Evolutionary conservation across 495 filamentous ascomycete genomes (phyloP).

Genomic region (Clavariopsis aquatica): DNA sequence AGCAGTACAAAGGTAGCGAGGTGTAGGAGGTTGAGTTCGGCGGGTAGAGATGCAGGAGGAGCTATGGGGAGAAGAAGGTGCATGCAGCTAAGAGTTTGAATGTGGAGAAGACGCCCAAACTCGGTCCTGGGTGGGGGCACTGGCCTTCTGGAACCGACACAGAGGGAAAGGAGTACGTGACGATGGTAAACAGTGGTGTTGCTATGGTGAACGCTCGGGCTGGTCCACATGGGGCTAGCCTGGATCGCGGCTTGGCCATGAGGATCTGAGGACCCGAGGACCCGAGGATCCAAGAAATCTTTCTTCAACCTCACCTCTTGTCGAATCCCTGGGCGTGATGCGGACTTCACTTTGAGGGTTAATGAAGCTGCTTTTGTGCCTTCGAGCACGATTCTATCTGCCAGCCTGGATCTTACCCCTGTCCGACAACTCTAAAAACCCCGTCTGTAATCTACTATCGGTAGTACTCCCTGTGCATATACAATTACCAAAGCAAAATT

Average conservation of each 20-base stretch:
- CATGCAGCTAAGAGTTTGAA: constrained; percentile 33
- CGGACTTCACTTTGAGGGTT: too few relatives aligned
- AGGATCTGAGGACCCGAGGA: not conserved
- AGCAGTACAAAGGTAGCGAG: not conserved
- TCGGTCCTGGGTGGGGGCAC: constrained; percentile 20
- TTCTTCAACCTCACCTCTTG: constrained; percentile 12
- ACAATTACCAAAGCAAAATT: too few relatives aligned
- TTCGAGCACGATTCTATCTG: too few relatives aligned
- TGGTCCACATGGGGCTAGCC: not conserved
- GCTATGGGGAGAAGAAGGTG: constrained; percentile 18
- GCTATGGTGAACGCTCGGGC: constrained; percentile 20
- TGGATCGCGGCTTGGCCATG: constrained; percentile 9
- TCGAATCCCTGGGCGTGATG: too few relatives aligned
- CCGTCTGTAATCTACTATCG: too few relatives aligned
- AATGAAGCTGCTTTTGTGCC: too few relatives aligned
- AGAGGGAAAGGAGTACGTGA: not conserved
- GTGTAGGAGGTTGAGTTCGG: not conserved
- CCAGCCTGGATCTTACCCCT: too few relatives aligned
- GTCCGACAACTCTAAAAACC: too few relatives aligned
- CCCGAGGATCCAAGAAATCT: too few relatives aligned
- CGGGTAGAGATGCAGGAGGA: constrained; percentile 26
- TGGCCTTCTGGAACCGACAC: constrained; percentile 18
- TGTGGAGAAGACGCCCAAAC: constrained; percentile 30
- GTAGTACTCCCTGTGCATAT: too few relatives aligned
- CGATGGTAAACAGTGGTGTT: constrained; percentile 28